A percentile compares a stretch with the other conserved stretches of the same genome.
Evolutionary conservation across 2,329 filamentous ascomycete species (phyloP).

Genomic region (Rhytidhysteron rufulum): DNA sequence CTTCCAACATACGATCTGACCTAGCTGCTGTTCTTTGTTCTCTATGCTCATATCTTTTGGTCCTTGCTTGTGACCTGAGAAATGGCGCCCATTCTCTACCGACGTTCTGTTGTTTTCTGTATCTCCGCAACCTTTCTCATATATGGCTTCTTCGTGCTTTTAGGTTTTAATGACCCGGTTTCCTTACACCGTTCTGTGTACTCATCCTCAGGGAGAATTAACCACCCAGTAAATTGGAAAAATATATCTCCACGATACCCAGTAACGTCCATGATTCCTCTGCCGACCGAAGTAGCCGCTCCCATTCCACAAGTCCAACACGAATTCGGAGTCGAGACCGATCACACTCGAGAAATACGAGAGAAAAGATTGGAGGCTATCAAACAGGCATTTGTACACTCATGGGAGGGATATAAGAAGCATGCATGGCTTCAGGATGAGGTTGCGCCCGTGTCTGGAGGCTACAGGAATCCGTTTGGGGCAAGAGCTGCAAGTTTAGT

Average conservation of each 20-base stretch:
- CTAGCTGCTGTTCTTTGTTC: no score
- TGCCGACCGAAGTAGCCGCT: constrained; percentile 27
- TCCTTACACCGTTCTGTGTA: constrained; percentile 21
- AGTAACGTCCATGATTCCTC: constrained; percentile 24
- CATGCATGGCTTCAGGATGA: constrained; percentile 54
- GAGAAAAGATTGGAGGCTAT: constrained; percentile 29
- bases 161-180: constrained; percentile 12
- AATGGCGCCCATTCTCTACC: constrained; percentile 13
- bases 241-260: constrained; percentile 27
- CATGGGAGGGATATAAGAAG: constrained; percentile 50
- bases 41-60: no score
- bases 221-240: constrained; percentile 31
- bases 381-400: constrained; percentile 34
- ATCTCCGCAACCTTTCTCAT: constrained; percentile 22
- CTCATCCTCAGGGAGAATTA: constrained; percentile 12
- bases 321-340: constrained; percentile 32
- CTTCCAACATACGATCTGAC: no score
- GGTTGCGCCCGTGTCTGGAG: constrained; percentile 47
- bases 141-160: constrained; percentile 28
- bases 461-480: constrained; percentile 48
- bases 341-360: constrained; percentile 26
- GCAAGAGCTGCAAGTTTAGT: constrained; percentile 59
- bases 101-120: constrained; percentile 26
- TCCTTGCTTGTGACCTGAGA: no score
- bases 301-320: constrained; percentile 36